Conservation (phyloP, 164 flowering plant genomes). For the Houttuynia cordata region DNA sequence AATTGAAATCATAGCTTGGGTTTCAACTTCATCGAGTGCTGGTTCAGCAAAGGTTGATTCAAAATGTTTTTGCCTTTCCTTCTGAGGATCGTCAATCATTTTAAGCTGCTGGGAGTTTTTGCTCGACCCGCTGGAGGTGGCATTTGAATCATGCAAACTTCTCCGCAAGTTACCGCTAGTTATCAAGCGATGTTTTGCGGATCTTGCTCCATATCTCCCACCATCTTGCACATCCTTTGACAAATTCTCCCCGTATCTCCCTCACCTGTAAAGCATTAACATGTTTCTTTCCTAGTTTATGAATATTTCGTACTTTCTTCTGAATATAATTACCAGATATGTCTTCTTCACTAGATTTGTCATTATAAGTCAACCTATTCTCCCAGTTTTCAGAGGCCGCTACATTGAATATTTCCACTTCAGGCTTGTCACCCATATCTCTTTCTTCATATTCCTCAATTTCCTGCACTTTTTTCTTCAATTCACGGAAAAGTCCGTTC, state of each 20-base stretch:
- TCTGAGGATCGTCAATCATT: conserved; percentile 13
- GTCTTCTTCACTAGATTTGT: conserved; percentile 18
- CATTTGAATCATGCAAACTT: conserved; percentile 11
- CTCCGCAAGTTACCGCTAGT: conserved; percentile 7
- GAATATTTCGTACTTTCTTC: conserved; percentile 6
- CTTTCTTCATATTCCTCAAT: conserved; percentile 11
- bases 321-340: conserved; percentile 12
- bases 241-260: conserved; percentile 7
- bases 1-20: conserved; percentile 56
- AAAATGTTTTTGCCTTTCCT: conserved; percentile 10
- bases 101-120: conserved; percentile 16
- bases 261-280: neutral
- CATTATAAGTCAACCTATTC: conserved; percentile 11
- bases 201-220: conserved; percentile 7
- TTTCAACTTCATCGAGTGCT: conserved; percentile 62
- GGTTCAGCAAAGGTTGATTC: conserved; percentile 17
- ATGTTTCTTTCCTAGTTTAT: conserved; percentile 7
- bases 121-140: conserved; percentile 8
- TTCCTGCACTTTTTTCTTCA: conserved; percentile 9
- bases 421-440: conserved; percentile 5
- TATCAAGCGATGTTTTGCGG: conserved; percentile 8
- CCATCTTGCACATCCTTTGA: conserved; percentile 10
- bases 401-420: conserved; percentile 9
- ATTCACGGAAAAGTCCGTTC: conserved; percentile 5
- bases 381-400: neutral